phyloP scores from a whole-genome alignment of 192 early-diverging fungal genomes.

The Coemansia aciculifera region DNA sequence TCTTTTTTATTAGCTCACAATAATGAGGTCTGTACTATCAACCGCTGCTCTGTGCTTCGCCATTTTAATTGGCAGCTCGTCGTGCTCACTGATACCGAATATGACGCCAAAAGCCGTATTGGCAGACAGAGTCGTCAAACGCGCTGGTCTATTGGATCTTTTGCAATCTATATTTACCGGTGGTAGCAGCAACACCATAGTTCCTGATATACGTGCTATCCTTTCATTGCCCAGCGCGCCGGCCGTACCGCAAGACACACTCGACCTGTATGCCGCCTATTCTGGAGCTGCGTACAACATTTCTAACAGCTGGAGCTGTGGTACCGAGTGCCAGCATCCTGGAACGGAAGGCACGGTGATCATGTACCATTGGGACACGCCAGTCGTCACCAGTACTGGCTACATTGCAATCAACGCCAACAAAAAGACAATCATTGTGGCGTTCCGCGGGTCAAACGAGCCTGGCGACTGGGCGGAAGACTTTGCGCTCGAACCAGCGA shows the following conservation, averaged over 20 bases:
- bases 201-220: neutral
- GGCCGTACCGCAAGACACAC: neutral
- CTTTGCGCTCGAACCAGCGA: neutral
- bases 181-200: neutral
- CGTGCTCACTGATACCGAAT: neutral
- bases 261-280: slow-evolving; percentile 36
- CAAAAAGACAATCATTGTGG: slow-evolving; percentile 20
- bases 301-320: slow-evolving; percentile 22
- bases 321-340: slow-evolving; percentile 22
- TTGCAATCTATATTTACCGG: neutral
- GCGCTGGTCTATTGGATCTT: neutral
- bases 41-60: neutral
- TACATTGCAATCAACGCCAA: slow-evolving; percentile 31
- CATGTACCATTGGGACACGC: slow-evolving; percentile 23
- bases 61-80: neutral
- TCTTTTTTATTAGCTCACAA: neutral
- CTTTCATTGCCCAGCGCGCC: neutral
- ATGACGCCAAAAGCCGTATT: neutral
- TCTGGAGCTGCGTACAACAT: slow-evolving; percentile 31
- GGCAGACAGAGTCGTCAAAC: neutral
- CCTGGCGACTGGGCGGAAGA: slow-evolving; percentile 21
- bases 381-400: slow-evolving; percentile 18
- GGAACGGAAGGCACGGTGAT: slow-evolving; percentile 26
- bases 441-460: slow-evolving; percentile 25
- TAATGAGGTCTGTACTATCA: neutral